These are phyloP conservation scores for Ogataea parapolymorpha DNA, from an alignment of 805 yeast genomes.

Conservation along the genomic window DNA sequence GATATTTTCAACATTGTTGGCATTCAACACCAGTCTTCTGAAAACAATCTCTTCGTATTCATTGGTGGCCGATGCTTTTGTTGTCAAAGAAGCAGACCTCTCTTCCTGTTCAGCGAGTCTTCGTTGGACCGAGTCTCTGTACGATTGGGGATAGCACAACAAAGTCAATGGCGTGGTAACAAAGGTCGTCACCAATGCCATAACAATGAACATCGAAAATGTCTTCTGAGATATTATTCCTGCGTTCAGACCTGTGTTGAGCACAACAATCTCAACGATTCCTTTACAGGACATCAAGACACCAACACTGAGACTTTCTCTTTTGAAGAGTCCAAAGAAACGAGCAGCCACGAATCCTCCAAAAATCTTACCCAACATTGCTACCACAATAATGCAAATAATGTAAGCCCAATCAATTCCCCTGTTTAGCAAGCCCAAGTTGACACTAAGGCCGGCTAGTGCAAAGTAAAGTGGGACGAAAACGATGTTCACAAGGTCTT, in stretches of 20 bases:
- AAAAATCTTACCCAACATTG: conserved; percentile 60
- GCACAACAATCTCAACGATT: conserved; percentile 78
- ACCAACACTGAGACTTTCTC: conserved; percentile 76
- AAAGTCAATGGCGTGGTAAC: conserved; percentile 74
- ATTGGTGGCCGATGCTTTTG: conserved; percentile 30
- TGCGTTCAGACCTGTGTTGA: conserved; percentile 70
- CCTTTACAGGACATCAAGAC: conserved; percentile 87
- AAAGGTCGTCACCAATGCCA: conserved; percentile 78
- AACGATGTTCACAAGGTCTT: conserved; percentile 69
- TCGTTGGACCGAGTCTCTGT: conserved; percentile 49
- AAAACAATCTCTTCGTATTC: conserved; percentile 20
- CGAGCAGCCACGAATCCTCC: conserved; percentile 70
- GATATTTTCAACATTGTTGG: conserved; percentile 28
- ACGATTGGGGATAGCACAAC: conserved; percentile 56
- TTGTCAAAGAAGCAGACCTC: conserved; percentile 26
- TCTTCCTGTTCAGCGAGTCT: conserved; percentile 20
- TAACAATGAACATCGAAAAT: conserved; percentile 77
- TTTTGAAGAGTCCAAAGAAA: conserved; percentile 59
- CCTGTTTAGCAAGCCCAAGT: conserved; percentile 57
- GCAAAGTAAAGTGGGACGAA: conserved; percentile 79
- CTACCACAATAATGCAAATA: conserved; percentile 62
- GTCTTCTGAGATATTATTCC: conserved; percentile 61
- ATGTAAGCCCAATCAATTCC: conserved; percentile 81
- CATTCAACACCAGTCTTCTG: conserved; percentile 25
- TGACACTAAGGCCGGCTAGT: conserved; percentile 69